Conservation (phyloP, 441 rosid genomes). For the Aquilaria agallochum region DNA sequence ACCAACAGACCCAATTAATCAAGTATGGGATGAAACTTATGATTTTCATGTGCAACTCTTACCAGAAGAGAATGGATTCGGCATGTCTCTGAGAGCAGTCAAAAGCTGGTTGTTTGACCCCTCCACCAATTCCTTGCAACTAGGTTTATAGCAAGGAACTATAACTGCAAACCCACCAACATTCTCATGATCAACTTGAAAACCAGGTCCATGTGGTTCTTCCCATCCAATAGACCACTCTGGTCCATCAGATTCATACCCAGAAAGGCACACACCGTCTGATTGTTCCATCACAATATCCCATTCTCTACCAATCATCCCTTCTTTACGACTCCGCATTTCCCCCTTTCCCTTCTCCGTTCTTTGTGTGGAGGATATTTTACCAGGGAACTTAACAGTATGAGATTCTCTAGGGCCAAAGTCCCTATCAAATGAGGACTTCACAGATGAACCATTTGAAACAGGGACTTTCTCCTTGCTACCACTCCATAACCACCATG, state of each 20-base stretch:
- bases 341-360: slow-evolving; percentile 40
- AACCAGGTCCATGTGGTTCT: slow-evolving; percentile 75
- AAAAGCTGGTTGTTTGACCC: slow-evolving; percentile 48
- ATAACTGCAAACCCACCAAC: slow-evolving; percentile 77
- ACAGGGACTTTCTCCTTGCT: slow-evolving; percentile 44
- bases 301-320: slow-evolving; percentile 25
- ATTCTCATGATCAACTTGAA: slow-evolving; percentile 39
- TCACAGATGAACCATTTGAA: slow-evolving; percentile 36
- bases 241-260: slow-evolving; percentile 70
- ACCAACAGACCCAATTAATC: background rate
- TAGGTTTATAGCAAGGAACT: slow-evolving; percentile 75
- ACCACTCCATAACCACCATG: slow-evolving; percentile 58
- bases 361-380: slow-evolving; percentile 27
- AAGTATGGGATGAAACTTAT: background rate
- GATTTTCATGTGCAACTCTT: slow-evolving; percentile 12
- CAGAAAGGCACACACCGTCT: slow-evolving; percentile 49
- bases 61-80: slow-evolving; percentile 55
- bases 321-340: slow-evolving; percentile 48
- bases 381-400: slow-evolving; percentile 31
- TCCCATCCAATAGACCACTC: slow-evolving; percentile 96
- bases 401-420: slow-evolving; percentile 34
- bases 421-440: slow-evolving; percentile 31
- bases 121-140: slow-evolving; percentile 41
- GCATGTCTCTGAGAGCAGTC: slow-evolving; percentile 56
- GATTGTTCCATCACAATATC: slow-evolving; percentile 44